A percentile compares a stretch with the other conserved stretches of the same genome.
Evolutionary conservation across 345 rosid genomes (phyloP).

Genomic region (Eucalyptus shirleyi): DNA sequence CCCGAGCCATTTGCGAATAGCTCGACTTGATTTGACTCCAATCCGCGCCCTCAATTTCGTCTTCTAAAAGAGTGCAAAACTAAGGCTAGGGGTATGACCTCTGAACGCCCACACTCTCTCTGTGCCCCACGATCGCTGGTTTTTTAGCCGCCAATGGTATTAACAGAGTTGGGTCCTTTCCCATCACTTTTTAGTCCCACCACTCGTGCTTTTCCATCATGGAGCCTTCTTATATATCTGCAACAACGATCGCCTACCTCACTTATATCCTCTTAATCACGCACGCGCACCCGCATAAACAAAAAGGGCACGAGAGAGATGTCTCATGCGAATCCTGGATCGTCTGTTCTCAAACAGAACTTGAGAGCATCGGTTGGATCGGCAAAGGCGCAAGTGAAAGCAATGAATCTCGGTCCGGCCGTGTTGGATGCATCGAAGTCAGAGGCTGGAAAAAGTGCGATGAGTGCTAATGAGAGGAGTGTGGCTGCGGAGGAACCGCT

Average conservation of each 20-base stretch:
- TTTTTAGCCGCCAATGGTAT: background rate
- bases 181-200: background rate
- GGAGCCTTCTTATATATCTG: background rate
- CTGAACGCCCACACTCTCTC: background rate
- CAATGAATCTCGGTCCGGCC: background rate
- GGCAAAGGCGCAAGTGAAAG: background rate
- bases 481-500: background rate
- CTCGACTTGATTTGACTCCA: background rate
- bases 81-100: background rate
- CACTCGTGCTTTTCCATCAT: background rate
- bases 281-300: background rate
- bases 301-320: background rate
- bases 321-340: background rate
- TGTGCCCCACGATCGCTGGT: background rate
- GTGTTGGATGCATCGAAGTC: background rate
- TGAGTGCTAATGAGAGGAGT: background rate
- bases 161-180: background rate
- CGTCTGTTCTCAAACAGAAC: background rate
- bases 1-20: background rate
- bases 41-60: background rate
- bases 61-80: background rate
- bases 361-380: background rate
- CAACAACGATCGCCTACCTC: background rate
- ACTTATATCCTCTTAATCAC: background rate
- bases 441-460: background rate